Evolutionary conservation across 1,139 yeast genomes (phyloP).

Genomic region (Casaregolazyma suthepensis): DNA sequence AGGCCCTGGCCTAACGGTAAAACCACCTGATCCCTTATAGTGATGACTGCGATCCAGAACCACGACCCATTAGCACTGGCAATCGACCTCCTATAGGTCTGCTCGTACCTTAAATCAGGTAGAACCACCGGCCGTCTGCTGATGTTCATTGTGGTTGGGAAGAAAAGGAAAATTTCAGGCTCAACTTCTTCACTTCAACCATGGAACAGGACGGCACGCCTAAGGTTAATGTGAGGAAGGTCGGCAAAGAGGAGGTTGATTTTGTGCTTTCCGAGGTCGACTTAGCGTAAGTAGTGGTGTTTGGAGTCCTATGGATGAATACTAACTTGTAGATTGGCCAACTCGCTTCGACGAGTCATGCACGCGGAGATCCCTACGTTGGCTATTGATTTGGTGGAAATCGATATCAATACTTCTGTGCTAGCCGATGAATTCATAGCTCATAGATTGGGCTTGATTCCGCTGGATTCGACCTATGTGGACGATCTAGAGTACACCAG

Average conservation of each 20-base stretch:
- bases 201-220: slow-evolving; percentile 51
- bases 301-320: background rate
- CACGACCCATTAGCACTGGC: slow-evolving; percentile 29
- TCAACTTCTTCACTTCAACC: background rate
- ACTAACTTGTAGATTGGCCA: slow-evolving; percentile 49
- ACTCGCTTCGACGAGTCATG: slow-evolving; percentile 86
- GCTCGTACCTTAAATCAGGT: slow-evolving; percentile 33
- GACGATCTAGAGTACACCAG: slow-evolving; percentile 65
- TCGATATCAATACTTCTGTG: slow-evolving; percentile 88
- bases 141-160: background rate
- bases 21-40: slow-evolving; percentile 34
- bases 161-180: background rate
- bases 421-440: slow-evolving; percentile 94
- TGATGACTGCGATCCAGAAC: slow-evolving; percentile 25
- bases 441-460: slow-evolving; percentile 88
- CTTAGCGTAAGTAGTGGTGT: slow-evolving; percentile 42
- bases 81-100: slow-evolving; percentile 27
- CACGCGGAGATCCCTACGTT: slow-evolving; percentile 91
- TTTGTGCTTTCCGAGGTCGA: slow-evolving; percentile 85
- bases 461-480: slow-evolving; percentile 77
- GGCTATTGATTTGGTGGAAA: slow-evolving; percentile 94
- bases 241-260: slow-evolving; percentile 82
- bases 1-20: slow-evolving; percentile 47
- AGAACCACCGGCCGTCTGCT: slow-evolving; percentile 16
- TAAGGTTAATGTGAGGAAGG: slow-evolving; percentile 79